These are phyloP conservation scores for Pinus taeda DNA, from an alignment of 75 land plant genomes.

Conservation along the genomic window DNA sequence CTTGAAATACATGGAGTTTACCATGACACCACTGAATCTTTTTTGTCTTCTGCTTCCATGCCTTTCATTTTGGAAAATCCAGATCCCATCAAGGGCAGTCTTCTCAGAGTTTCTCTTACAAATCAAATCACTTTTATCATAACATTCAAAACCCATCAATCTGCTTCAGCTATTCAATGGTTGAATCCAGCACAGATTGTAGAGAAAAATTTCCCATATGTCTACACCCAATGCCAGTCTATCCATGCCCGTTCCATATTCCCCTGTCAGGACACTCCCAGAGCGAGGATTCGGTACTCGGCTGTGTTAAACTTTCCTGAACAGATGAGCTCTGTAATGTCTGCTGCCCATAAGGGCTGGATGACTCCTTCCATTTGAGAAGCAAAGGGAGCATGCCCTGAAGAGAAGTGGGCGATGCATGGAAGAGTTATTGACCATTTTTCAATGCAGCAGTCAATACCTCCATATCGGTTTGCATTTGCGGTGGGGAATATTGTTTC, in stretches of 20 bases:
- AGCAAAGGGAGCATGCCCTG: constrained; percentile 8
- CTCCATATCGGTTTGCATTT: constrained; percentile 85
- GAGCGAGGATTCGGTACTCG: constrained; percentile 54
- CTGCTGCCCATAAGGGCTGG: constrained; percentile 51
- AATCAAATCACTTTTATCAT: constrained; percentile 29
- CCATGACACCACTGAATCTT: constrained; percentile 13
- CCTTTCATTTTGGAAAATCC: constrained; percentile 18
- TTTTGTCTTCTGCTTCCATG: constrained; percentile 31
- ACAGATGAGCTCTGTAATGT: constrained; percentile 65
- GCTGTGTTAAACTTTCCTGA: constrained; percentile 54
- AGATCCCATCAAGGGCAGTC: constrained; percentile 46
- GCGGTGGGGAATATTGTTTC: constrained; percentile 67
- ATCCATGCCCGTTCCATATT: constrained; percentile 85
- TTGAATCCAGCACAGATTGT: constrained; percentile 70
- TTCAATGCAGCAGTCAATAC: constrained; percentile 71
- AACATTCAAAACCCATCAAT: constrained; percentile 40
- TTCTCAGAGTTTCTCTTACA: constrained; percentile 36
- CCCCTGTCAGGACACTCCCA: constrained; percentile 92
- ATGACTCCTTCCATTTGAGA: constrained; percentile 24
- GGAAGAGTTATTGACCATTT: constrained; percentile 77
- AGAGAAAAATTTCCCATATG: constrained; percentile 43
- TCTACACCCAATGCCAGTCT: constrained; percentile 82
- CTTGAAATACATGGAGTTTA: constrained; percentile 42
- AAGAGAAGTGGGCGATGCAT: constrained; percentile 27
- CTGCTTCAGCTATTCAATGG: constrained; percentile 78